Evolutionary conservation across 176 grass and related monocot species (phyloP), one percentile per base, ranked within the genome.

Genomic region (Oryza brachyantha): DNA sequence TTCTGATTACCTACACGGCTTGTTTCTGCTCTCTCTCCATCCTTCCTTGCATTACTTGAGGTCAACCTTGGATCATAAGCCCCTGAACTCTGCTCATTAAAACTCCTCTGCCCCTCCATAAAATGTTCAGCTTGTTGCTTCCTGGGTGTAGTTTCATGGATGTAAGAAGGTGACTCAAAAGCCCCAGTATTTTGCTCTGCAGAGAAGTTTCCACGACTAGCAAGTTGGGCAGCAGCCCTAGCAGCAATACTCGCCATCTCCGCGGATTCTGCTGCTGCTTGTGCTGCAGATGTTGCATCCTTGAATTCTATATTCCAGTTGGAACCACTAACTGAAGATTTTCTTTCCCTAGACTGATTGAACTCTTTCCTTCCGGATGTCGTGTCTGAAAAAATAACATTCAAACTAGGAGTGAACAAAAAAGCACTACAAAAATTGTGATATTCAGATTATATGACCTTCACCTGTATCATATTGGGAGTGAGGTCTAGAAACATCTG

Each of bases 181-280:
- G 75, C 26, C 77, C 41, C 86, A 81, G 72, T 68, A 52, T 39
- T 77, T 78, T 88, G 46, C 60, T 79, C 79, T 45, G 58, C 75
- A 77, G 75, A 90, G 79, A 88, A 72, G 59, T 94, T 86, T 75
- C 86, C 91, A 54, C 79, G 85, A 41, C 90, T 93, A 63, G 92
- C 96, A 92, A 99, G 85, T 74, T 99, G 84, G 50, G 90, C 92
- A 66, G 96, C 96, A 93, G 92, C 96, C 89, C 87, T 87, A 80
- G 96, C 96, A 84, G 96, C 96, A 61, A 91, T 72, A 80, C 90
- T 92, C 34, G 96, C 96, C 88, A 83, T 92, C 75, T 95, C 92
- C 81, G 92, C 96, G 73, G 92, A 89, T 31, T 95, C 86, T 29
- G 92, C 96, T 75, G 96, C 96, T 68, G 92, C 92, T 71, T 90